Conservation (phyloP, 108 stramenopile genomes). For the Chaetoceros tenuissimus region DNA sequence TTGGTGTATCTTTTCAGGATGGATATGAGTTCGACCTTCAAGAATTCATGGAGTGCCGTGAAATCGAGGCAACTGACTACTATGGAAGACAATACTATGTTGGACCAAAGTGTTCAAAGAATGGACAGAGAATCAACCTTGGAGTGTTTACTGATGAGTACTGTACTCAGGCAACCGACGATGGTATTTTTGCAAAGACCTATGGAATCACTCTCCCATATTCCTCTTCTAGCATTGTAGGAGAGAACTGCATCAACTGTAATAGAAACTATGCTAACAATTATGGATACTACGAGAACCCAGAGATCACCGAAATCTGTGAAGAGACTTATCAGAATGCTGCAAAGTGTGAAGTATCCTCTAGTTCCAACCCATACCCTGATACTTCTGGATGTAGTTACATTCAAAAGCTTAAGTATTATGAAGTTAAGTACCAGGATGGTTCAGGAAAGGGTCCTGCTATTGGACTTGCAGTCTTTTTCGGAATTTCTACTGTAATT, state of each 20-base stretch:
- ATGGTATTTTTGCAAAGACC: constrained; percentile 42
- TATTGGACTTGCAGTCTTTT: background rate
- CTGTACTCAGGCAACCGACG: constrained; percentile 42
- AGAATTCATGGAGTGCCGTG: constrained; percentile 30
- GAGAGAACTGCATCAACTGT: constrained; percentile 56
- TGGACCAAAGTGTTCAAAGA: constrained; percentile 64
- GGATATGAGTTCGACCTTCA: constrained; percentile 41
- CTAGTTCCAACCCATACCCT: constrained; percentile 29
- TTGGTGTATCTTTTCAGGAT: too few relatives aligned
- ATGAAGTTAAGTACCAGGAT: background rate
- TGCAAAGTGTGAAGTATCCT: constrained; percentile 64
- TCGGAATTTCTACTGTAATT: background rate
- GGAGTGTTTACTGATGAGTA: constrained; percentile 66
- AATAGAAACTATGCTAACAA: constrained; percentile 27
- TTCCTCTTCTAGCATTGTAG: constrained; percentile 36
- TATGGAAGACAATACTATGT: constrained; percentile 41
- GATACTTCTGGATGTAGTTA: constrained; percentile 55
- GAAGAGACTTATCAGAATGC: constrained; percentile 39
- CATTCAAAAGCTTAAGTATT: constrained; percentile 29
- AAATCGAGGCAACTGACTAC: constrained; percentile 13
- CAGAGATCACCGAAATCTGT: constrained; percentile 52
- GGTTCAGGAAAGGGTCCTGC: background rate
- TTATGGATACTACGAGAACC: constrained; percentile 27
- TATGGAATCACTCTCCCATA: constrained; percentile 59
- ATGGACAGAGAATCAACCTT: constrained; percentile 61